These are phyloP conservation scores for Mikania micrantha DNA, from an alignment of 129 eudicot genomes.

Conservation along the genomic window DNA sequence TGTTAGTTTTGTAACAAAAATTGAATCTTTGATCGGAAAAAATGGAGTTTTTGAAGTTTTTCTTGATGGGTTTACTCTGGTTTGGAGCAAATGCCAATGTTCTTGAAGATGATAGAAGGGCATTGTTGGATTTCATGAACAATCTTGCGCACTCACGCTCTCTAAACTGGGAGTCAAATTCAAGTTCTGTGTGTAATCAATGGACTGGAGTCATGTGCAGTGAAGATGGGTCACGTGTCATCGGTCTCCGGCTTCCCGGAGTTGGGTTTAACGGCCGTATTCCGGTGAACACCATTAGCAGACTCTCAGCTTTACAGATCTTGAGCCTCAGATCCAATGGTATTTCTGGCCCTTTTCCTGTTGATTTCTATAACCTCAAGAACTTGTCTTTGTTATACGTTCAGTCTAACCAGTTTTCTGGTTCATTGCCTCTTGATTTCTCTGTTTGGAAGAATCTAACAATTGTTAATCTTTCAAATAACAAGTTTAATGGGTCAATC, in stretches of 20 bases:
- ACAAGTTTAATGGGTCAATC: conserved; percentile 73
- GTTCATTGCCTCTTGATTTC: conserved; percentile 68
- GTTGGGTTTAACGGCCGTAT: conserved; percentile 75
- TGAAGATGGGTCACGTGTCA: conserved; percentile 67
- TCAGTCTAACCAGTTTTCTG: conserved; percentile 61
- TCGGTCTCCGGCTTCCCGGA: conserved; percentile 71
- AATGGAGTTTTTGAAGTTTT: conserved; percentile 37
- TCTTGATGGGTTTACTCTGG: conserved; percentile 37
- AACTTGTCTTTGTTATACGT: conserved; percentile 61
- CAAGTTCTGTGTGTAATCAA: conserved; percentile 50
- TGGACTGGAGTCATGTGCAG: conserved; percentile 87
- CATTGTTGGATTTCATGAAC: conserved; percentile 67
- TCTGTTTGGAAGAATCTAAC: conserved; percentile 71
- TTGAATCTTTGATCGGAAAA: conserved; percentile 5
- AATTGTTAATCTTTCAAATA: conserved; percentile 66
- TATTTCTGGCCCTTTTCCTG: conserved; percentile 68
- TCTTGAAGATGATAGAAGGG: conserved; percentile 64
- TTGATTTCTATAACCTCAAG: conserved; percentile 47
- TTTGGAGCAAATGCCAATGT: conserved; percentile 30
- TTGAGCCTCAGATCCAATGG: conserved; percentile 88
- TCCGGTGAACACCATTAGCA: conserved; percentile 64
- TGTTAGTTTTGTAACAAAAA: not conserved
- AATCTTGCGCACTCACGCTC: conserved; percentile 52
- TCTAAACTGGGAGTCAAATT: conserved; percentile 56
- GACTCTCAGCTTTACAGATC: conserved; percentile 76